phyloP scores from a whole-genome alignment of 2,329 filamentous ascomycete species.

The Sphaceloma murrayae region DNA sequence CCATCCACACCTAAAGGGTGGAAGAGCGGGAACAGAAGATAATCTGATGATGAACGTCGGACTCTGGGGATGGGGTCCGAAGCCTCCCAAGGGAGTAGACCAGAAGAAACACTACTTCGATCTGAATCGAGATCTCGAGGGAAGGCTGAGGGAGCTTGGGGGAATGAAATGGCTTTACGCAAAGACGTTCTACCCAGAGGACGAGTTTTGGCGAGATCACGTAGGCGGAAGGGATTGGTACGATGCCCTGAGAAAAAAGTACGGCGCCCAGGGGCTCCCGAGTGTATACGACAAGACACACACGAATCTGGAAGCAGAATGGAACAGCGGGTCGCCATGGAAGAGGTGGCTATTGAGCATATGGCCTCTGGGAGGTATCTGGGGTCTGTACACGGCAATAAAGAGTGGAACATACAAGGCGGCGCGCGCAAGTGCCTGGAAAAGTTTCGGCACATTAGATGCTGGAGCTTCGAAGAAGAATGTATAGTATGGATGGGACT shows the following conservation, averaged over 20 bases:
- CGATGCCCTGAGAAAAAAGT: slow-evolving; percentile 48
- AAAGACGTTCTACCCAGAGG: slow-evolving; percentile 57
- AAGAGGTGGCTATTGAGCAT: slow-evolving; percentile 48
- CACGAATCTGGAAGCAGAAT: slow-evolving; percentile 32
- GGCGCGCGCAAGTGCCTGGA: slow-evolving; percentile 16
- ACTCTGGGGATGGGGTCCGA: slow-evolving; percentile 47
- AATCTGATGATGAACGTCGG: slow-evolving; percentile 50
- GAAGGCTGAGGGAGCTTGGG: slow-evolving; percentile 47
- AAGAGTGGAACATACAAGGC: slow-evolving; percentile 17
- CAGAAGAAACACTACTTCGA: slow-evolving; percentile 37
- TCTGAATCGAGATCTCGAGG: slow-evolving; percentile 52
- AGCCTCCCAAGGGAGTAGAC: background rate
- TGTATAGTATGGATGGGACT: slow-evolving; percentile 1
- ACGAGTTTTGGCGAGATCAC: slow-evolving; percentile 57
- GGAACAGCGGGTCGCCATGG: slow-evolving; percentile 55
- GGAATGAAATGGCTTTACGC: slow-evolving; percentile 65
- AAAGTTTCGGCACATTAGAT: slow-evolving; percentile 9
- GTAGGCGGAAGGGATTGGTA: slow-evolving; percentile 38
- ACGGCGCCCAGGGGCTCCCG: slow-evolving; percentile 50
- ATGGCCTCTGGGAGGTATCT: slow-evolving; percentile 19
- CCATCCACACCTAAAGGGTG: slow-evolving; percentile 26
- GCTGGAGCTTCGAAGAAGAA: slow-evolving; percentile 3
- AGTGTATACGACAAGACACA: slow-evolving; percentile 60
- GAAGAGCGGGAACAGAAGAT: slow-evolving; percentile 18
- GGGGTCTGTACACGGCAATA: slow-evolving; percentile 19